A percentile compares a stretch with the other conserved stretches of the same genome.
Conservation (phyloP, 176 grass and related monocot genomes). For the Carex myosuroides region DNA sequence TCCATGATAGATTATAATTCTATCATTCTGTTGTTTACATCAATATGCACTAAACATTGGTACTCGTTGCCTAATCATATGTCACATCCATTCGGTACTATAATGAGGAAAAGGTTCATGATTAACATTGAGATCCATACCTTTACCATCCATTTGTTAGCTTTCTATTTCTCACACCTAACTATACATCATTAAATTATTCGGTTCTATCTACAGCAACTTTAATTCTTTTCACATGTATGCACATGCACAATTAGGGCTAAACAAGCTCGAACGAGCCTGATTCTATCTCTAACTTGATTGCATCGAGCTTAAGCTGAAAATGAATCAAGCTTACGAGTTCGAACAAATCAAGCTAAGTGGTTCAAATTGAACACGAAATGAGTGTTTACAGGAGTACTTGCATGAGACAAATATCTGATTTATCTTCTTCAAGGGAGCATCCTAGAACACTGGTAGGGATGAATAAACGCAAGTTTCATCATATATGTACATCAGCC, state of each 20-base stretch:
- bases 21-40: background rate
- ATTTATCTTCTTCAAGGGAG: background rate
- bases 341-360: background rate
- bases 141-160: slow-evolving; percentile 7
- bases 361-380: background rate
- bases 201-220: background rate
- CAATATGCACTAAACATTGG: background rate
- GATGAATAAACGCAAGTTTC: background rate
- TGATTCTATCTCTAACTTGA: background rate
- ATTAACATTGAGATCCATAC: background rate
- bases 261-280: background rate
- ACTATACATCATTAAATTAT: slow-evolving; percentile 4
- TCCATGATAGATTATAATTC: background rate
- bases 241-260: slow-evolving; percentile 2
- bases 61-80: background rate
- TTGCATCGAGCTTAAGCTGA: background rate
- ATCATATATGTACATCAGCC: background rate
- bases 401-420: background rate
- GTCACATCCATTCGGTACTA: background rate
- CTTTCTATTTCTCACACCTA: slow-evolving; percentile 19
- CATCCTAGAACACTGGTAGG: background rate
- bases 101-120: background rate
- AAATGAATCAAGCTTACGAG: background rate
- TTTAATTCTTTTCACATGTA: background rate
- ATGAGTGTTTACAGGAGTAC: no score